Evolutionary conservation across 805 yeast species (phyloP).

Genomic region (Wickerhamomyces subpelliculosus): DNA sequence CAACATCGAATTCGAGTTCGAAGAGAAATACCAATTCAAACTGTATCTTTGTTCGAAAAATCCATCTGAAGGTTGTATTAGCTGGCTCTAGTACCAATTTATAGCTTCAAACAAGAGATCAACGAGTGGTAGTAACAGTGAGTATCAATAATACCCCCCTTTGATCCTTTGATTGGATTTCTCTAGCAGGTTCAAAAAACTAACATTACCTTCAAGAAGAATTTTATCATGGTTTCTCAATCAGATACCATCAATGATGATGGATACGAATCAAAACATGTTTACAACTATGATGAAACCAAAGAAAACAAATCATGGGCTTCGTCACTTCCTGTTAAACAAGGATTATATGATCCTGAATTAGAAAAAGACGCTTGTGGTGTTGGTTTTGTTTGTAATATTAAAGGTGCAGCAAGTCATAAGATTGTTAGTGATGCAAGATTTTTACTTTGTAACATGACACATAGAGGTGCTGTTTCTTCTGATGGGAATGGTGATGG

Average conservation of each 20-base stretch:
- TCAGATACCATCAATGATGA: neutral
- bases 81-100: no score
- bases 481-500: conserved; percentile 98
- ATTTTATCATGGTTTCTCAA: neutral
- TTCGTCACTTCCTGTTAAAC: conserved; percentile 71
- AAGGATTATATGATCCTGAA: conserved; percentile 92
- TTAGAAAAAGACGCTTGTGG: conserved; percentile 97
- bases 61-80: no score
- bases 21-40: no score
- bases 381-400: conserved; percentile 94
- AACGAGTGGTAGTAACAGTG: no score
- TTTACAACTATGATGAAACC: conserved; percentile 55
- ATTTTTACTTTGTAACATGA: conserved; percentile 89
- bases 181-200: no score
- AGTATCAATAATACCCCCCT: no score
- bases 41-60: no score
- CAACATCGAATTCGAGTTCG: no score
- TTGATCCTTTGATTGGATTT: no score
- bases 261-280: conserved; percentile 6
- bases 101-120: no score
- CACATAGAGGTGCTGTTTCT: conserved; percentile 98
- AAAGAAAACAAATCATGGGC: conserved; percentile 90
- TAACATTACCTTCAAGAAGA: no score
- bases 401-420: conserved; percentile 82
- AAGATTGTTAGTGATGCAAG: conserved; percentile 90